Base-by-base conservation (phyloP, 768 basidiomycete species). In the Lactarius deliciosus region DNA sequence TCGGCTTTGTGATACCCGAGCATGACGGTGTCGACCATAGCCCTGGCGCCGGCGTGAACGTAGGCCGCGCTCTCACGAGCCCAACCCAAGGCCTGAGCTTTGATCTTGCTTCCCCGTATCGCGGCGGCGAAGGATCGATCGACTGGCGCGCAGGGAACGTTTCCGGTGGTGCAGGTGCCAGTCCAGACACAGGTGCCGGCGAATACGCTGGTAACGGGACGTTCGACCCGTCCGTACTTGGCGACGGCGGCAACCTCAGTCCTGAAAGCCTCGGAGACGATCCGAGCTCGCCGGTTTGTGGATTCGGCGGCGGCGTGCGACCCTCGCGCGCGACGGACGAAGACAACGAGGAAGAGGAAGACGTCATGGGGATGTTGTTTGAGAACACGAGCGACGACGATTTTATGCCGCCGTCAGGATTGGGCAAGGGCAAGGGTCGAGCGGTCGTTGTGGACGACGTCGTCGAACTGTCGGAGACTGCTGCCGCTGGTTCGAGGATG, bases 171-270 rank as follows among this genome's bases (percentile, higher is more conserved):
- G 11, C 57, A 2, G 50, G 41, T 9, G 2, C 41, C 25, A 41
- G 41, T 54, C 32, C 36, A 11, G 30, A 25, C 25, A 30, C 56
- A 22, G 45, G 6, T 5, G 16, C 20, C n/a, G 28, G 41, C 6
- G 66, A 68, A 28, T 57, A 64, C n/a, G 43, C 45, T 9, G 69
- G 69, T 0, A 60, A 68, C 7, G 66, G 69, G 18, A 70, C 69
- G 36, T 68, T 70, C 32, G 69, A 70, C 45, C 69, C 69, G 2
- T 64, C 69, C 4, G 38, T 70, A 1, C 69, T 70, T 11, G 61
- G 66, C 25, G 63, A 63, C 1, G 50, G 50, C 61, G 41, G 36
- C 32, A 55, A n/a, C 32, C 45, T 10, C n/a, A 57, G 64, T 28
- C 60, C 60, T 7, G 15, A 32, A n/a, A 66, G 57, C 38, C n/a